phyloP scores from a whole-genome alignment of 345 rosid species.

The Camelina sativa region DNA sequence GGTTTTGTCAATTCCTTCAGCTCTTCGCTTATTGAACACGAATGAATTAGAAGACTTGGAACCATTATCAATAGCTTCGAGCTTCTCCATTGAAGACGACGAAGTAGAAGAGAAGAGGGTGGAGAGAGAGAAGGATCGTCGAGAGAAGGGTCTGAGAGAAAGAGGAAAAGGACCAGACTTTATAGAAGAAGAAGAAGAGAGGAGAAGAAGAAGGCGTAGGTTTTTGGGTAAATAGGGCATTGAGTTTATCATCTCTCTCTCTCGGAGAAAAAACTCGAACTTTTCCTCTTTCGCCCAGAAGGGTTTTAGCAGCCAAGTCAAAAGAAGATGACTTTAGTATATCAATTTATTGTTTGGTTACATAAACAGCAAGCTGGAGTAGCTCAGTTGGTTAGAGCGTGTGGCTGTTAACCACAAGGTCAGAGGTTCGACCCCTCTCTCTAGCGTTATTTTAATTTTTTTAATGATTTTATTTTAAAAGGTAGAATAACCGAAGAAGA shows the following conservation, averaged over 20 bases:
- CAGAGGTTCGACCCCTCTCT: slow-evolving; percentile 74
- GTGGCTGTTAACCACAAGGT: slow-evolving; percentile 78
- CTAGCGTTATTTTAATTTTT: slow-evolving; percentile 6
- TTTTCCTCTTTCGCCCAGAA: background rate
- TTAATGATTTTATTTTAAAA: too few species aligned
- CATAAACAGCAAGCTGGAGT: background rate
- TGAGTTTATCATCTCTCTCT: slow-evolving; percentile 33
- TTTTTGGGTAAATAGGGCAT: slow-evolving; percentile 50
- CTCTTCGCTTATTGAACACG: slow-evolving; percentile 78
- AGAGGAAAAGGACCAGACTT: slow-evolving; percentile 44
- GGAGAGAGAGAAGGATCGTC: slow-evolving; percentile 32
- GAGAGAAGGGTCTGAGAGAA: slow-evolving; percentile 43
- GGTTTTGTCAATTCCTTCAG: slow-evolving; percentile 65
- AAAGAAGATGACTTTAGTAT: rapidly evolving
- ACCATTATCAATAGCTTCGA: slow-evolving; percentile 21
- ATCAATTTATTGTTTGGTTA: rapidly evolving
- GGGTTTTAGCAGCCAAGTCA: slow-evolving; percentile 37
- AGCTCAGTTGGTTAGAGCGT: slow-evolving; percentile 66
- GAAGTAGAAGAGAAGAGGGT: slow-evolving; percentile 29
- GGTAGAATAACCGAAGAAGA: too few species aligned
- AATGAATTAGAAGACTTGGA: slow-evolving; percentile 40
- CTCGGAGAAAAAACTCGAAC: background rate
- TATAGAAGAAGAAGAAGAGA: slow-evolving; percentile 43
- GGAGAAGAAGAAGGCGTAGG: slow-evolving; percentile 55
- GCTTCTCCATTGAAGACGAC: slow-evolving; percentile 58